Base-by-base conservation (phyloP, 352 stramenopile genomes). In the Phytophthora podocarpi region DNA sequence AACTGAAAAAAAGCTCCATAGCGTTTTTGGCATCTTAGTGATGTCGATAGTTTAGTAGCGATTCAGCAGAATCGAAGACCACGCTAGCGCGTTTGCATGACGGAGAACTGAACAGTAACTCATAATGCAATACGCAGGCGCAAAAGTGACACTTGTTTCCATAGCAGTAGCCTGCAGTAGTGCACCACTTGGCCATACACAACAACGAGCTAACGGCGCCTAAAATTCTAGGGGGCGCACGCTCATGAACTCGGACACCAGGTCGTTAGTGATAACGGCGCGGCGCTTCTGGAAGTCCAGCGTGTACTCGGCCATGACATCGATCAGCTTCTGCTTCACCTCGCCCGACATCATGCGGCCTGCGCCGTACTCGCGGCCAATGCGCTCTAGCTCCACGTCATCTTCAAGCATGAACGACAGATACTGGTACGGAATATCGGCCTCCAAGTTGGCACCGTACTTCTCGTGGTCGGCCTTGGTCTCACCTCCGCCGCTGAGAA, bases 381-480 rank as follows among this genome's bases (percentile, higher is more conserved):
- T 97, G 48, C 88, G 75, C 20, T 74, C 87, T 45, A 99, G 84
- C 75, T 99, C 88, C 9, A 98, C 96, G 64, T 99, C 98, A 67
- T 99, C 97, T 64, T 99, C 97, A 39, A 99, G 82, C 80, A 99
- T 99, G 78, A 99, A 99, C 35, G 85, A 92, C 41, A 99, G 74
- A 87, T 98, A 99, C 82, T 99, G 97, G 76, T 98, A 99, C 34
- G 95, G 86, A 34, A 99, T 98, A 75, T 99, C 98, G 5, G 98
- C 88, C 27, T 99, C 95, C 30, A 99, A 77, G 82, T 99, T 98
- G 27, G 98, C 98, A 37, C 98, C 98, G 42, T 98, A 92, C 64
- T 99, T 96, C 64, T 98, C 82, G 74, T 99, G 98, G 65, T 99
- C 83, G 54, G 98, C 97, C 72, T 98, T 97, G 13, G 97, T 99